Base-by-base conservation (phyloP, 2,329 filamentous ascomycete genomes). In the Colletotrichum filicis region DNA sequence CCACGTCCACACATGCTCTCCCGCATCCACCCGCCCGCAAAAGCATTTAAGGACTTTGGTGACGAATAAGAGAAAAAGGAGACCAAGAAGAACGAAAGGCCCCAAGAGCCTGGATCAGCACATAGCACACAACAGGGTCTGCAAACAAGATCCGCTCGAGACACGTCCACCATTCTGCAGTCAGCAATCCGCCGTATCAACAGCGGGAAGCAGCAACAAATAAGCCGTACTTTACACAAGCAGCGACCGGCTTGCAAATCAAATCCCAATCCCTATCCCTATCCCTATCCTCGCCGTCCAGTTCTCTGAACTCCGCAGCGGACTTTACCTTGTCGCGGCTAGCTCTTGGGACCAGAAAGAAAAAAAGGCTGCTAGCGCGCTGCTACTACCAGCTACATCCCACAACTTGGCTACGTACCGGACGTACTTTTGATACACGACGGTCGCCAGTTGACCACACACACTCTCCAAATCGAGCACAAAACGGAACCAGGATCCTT, bases 161-260 rank as follows among this genome's bases (percentile, higher is more conserved):
- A 71, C 57, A 71, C 68, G 63, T 59, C 57, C 12, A 1, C 16
- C 14, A 14, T 62, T 65, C 71, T 74, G 71, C 71, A 69, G 71
- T 72, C 71, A 74, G 71, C 68, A 74, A 74, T 59, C 71, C 57
- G 68, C 62, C 68, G 58, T 49, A 49, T 22, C 42, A 49, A 49
- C 59, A 68, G 58, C 62, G 37, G 37, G 16, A 42, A 55, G 53
- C 61, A 57, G 24, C 62, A 62, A 62, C 22, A 35, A 37, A 68
- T 65, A 70, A 66, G 69, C 69, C 69, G n/a, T 55, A 64, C 65
- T 24, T 32, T 66, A 19, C 19, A 49, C 42, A 49, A 49, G 42
- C 53, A 57, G 56, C 53, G 37, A 49, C 14, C 68, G 37, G 68
- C 62, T 58, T 62, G 57, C 71, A 67, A 65, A 65, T 57, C 70